These are phyloP conservation scores for Kalanchoe fedtschenkoi DNA, from an alignment of 164 flowering plant species.

Conservation along the genomic window DNA sequence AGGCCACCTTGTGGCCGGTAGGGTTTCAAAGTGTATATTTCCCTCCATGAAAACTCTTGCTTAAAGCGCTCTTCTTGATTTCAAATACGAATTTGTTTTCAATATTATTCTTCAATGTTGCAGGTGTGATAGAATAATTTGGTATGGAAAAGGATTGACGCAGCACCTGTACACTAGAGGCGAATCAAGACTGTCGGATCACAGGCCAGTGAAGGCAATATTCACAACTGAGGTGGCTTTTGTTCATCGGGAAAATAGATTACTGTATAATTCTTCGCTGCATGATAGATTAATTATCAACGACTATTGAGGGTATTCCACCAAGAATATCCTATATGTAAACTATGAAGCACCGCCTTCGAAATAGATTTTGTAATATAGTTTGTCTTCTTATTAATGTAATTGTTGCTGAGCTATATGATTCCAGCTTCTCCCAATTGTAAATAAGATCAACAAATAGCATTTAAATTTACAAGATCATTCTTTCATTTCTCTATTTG, in stretches of 20 bases:
- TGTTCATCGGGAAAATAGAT: neutral
- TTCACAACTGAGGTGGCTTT: conserved; percentile 23
- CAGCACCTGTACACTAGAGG: conserved; percentile 28
- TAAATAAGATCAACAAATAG: neutral
- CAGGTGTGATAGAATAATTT: conserved; percentile 48
- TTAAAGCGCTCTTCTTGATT: neutral
- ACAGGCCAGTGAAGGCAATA: conserved; percentile 39
- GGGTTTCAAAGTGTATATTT: no score
- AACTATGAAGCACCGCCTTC: neutral
- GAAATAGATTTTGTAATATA: neutral
- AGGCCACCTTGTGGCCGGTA: no score
- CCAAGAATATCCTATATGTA: neutral
- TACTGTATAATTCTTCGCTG: neutral
- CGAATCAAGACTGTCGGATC: conserved; percentile 31
- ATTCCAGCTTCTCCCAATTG: no score
- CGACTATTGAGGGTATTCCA: neutral
- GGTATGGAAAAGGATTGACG: conserved; percentile 30
- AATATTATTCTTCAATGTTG: neutral
- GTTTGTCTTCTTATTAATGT: neutral
- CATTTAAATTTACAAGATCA: no score
- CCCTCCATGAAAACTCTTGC: neutral
- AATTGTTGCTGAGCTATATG: no score
- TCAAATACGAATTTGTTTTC: no score
- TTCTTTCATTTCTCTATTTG: no score
- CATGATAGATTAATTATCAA: neutral